Conservation (phyloP, 1,284 basidiomycete genomes). For the Austroboletus rostrupii region DNA sequence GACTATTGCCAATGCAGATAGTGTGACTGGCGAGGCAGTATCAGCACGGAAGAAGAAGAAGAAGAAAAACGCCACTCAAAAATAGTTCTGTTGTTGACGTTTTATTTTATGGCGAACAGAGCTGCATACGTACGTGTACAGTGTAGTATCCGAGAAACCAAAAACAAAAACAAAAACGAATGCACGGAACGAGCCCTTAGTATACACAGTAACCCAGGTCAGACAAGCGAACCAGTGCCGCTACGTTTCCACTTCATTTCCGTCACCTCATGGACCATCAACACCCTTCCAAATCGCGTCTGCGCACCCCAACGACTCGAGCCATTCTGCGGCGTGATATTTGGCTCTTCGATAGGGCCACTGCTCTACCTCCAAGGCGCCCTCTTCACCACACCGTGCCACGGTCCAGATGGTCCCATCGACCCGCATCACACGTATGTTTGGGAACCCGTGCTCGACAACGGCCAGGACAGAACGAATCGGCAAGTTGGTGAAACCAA, state of each 20-base stretch:
- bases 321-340: slow-evolving; percentile 55
- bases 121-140: too few relatives aligned
- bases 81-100: too few relatives aligned
- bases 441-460: slow-evolving; percentile 57
- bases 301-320: slow-evolving; percentile 57
- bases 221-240: background rate
- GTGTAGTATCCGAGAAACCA: background rate
- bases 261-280: slow-evolving; percentile 1
- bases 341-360: slow-evolving; percentile 52
- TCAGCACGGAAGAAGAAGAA: slow-evolving; percentile 23
- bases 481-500: slow-evolving; percentile 49
- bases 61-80: slow-evolving; percentile 10
- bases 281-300: slow-evolving; percentile 38
- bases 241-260: background rate
- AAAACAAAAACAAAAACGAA: too few relatives aligned
- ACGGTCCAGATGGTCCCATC: slow-evolving; percentile 58
- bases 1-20: background rate
- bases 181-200: background rate
- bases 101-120: too few relatives aligned
- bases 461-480: slow-evolving; percentile 42
- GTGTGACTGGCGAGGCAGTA: background rate
- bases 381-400: slow-evolving; percentile 19
- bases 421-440: slow-evolving; percentile 51
- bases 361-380: slow-evolving; percentile 41
- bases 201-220: background rate